Evolutionary conservation across 495 filamentous ascomycete genomes (phyloP).

Genomic region (Podospora pseudopauciseta): DNA sequence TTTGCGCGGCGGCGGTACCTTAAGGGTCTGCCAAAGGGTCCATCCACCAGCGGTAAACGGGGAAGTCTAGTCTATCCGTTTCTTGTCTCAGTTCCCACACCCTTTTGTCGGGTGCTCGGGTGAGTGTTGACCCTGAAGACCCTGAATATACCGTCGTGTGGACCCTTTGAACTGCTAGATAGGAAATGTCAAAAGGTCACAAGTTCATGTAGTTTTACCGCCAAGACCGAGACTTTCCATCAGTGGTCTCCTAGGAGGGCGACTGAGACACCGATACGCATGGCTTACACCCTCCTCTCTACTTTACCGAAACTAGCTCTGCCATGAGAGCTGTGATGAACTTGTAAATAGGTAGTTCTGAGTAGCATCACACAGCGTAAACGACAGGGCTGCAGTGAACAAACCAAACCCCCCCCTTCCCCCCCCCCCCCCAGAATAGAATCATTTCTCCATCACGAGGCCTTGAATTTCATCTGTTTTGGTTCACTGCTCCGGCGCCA

Average conservation of each 20-base stretch:
- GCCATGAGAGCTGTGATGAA: neutral
- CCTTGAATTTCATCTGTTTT: neutral
- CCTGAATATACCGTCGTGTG: neutral
- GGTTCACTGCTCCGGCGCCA: neutral
- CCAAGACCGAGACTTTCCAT: neutral
- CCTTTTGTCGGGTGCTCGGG: neutral
- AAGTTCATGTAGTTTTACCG: neutral
- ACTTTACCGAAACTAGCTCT: neutral
- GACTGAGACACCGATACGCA: neutral
- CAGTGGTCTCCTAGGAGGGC: neutral
- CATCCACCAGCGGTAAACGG: neutral
- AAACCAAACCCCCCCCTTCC: no score
- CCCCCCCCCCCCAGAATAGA: neutral
- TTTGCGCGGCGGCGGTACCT: neutral
- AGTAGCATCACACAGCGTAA: neutral
- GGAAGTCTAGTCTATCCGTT: neutral
- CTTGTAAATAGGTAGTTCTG: neutral
- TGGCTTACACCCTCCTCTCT: neutral
- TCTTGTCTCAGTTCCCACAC: neutral
- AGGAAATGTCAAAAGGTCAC: neutral
- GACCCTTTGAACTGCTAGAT: neutral
- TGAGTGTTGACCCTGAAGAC: neutral
- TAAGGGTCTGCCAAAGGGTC: neutral
- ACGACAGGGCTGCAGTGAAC: neutral
- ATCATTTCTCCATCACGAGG: neutral